Evolutionary conservation across 2,329 filamentous ascomycete species (phyloP).

Genomic region (Penicillium sp.): DNA sequence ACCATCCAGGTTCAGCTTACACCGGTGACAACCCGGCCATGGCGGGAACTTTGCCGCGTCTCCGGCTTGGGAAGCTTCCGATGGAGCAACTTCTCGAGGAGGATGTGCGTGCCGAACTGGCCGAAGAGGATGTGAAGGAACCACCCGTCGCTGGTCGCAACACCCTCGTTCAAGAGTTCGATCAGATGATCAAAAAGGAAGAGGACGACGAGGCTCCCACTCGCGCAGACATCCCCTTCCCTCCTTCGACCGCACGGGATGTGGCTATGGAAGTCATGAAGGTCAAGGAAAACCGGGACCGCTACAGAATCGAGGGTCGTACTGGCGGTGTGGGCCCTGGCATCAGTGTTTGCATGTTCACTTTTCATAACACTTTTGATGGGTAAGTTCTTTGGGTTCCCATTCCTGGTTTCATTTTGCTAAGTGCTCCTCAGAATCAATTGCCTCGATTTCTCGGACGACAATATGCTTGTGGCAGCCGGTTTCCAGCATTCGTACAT

Average conservation of each 20-base stretch:
- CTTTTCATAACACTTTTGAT: conserved; percentile 93
- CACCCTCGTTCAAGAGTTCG: conserved; percentile 80
- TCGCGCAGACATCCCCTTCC: conserved; percentile 74
- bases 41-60: conserved; percentile 52
- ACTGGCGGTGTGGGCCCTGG: conserved; percentile 77
- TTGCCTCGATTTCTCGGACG: conserved; percentile 93
- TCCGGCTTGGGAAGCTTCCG: conserved; percentile 75
- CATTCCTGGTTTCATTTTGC: conserved; percentile 1
- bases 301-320: conserved; percentile 78
- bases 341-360: conserved; percentile 93
- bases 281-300: conserved; percentile 84
- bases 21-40: conserved; percentile 52
- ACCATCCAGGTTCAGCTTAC: conserved; percentile 59
- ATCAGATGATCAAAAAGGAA: conserved; percentile 80
- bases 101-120: conserved; percentile 80
- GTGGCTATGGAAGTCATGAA: conserved; percentile 92
- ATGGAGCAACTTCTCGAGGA: conserved; percentile 76
- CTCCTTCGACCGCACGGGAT: conserved; percentile 80
- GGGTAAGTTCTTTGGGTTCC: conserved; percentile 51
- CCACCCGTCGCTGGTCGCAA: conserved; percentile 65
- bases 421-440: conserved; percentile 57
- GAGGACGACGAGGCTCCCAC: conserved; percentile 77
- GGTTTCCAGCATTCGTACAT: conserved; percentile 95
- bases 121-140: conserved; percentile 73
- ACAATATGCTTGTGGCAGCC: conserved; percentile 76